Evolutionary conservation across 108 stramenopile genomes (phyloP).

Genomic region (Skeletonema costatum): DNA sequence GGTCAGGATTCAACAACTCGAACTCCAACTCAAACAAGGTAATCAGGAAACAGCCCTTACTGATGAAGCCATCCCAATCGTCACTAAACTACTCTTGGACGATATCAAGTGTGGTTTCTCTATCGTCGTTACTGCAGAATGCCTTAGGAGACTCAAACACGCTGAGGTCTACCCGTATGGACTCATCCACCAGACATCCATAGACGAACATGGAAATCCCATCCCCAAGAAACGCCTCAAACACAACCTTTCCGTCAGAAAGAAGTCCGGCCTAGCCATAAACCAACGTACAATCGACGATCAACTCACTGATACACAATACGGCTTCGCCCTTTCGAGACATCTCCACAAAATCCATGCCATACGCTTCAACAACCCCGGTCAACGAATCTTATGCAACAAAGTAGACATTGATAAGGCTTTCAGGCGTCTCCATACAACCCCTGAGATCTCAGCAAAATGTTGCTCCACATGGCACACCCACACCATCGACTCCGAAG

Average conservation of each 20-base stretch:
- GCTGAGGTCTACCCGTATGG: slow-evolving; percentile 21
- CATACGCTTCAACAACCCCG: slow-evolving; percentile 8
- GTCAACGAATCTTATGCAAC: slow-evolving; percentile 10
- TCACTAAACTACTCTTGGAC: slow-evolving; percentile 2
- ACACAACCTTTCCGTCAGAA: slow-evolving; percentile 11
- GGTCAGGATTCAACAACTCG: neutral
- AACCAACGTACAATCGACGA: slow-evolving; percentile 14
- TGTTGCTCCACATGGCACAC: slow-evolving; percentile 1
- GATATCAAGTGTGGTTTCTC: slow-evolving; percentile 4
- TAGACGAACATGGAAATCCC: slow-evolving; percentile 10
- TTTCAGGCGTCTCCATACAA: slow-evolving; percentile 13
- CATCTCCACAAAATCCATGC: slow-evolving; percentile 14
- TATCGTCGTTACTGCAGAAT: slow-evolving; percentile 4
- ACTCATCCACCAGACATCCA: slow-evolving; percentile 9
- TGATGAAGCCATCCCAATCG: neutral
- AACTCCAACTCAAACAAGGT: slow-evolving; percentile 1
- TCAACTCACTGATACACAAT: neutral
- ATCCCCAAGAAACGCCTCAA: slow-evolving; percentile 24
- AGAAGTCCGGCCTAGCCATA: neutral
- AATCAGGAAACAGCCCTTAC: slow-evolving; percentile 19
- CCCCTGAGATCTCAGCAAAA: neutral
- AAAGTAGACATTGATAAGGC: slow-evolving; percentile 26
- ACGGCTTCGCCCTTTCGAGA: slow-evolving; percentile 1
- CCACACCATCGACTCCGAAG: neutral
- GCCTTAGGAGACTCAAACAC: slow-evolving; percentile 9